phyloP scores from a whole-genome alignment of 805 yeast species.

The Candida coleopterorum region DNA sequence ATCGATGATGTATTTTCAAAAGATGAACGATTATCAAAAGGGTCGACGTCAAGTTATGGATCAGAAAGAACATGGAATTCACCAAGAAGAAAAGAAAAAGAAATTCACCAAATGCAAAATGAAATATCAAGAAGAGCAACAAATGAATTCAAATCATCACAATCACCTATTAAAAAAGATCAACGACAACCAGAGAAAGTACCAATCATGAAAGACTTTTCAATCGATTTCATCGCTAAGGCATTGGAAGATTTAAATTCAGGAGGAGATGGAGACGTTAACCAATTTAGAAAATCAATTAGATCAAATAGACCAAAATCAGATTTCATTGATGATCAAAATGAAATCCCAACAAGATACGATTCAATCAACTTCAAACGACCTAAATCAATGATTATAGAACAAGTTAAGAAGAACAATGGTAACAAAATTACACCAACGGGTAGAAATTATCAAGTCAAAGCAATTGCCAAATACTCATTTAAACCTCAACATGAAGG shows the following conservation, averaged over 20 bases:
- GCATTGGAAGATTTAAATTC: constrained; percentile 41
- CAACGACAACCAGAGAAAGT: no score
- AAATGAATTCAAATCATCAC: constrained; percentile 17
- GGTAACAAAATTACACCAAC: constrained; percentile 32
- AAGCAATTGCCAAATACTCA: constrained; percentile 36
- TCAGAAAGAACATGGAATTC: constrained; percentile 39
- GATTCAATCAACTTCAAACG: constrained; percentile 23
- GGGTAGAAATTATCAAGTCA: constrained; percentile 24
- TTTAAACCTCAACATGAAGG: constrained; percentile 39
- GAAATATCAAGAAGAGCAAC: constrained; percentile 30
- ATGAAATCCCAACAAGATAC: constrained; percentile 34
- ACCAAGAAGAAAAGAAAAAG: constrained; percentile 34
- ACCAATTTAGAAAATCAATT: constrained; percentile 35
- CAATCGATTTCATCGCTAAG: constrained; percentile 42
- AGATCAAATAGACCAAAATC: constrained; percentile 20
- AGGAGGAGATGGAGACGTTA: constrained; percentile 43
- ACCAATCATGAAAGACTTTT: constrained; percentile 39
- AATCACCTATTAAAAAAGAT: constrained; percentile 1
- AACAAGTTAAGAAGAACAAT: constrained; percentile 17
- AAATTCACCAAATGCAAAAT: constrained; percentile 31
- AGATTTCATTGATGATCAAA: constrained; percentile 30
- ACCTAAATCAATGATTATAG: constrained; percentile 24
- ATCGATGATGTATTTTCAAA: constrained; percentile 8
- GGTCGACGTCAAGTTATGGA: constrained; percentile 14
- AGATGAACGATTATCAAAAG: constrained; percentile 7